These are phyloP conservation scores for Eucalyptus cladocalyx DNA, from an alignment of 345 rosid genomes.

Conservation along the genomic window DNA sequence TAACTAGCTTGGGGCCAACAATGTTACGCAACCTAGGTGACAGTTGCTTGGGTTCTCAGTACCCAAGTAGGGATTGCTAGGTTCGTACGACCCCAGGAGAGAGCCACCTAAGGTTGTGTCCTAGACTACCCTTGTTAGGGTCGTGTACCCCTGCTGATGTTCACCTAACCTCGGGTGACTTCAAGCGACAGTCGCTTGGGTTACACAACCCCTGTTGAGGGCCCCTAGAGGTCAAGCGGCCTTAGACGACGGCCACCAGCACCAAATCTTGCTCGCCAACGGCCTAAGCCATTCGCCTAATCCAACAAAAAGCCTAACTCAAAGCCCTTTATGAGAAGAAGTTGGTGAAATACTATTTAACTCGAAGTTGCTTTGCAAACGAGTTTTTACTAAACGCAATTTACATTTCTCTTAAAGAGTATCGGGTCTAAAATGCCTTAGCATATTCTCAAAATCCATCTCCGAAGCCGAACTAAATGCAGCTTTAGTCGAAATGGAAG, in stretches of 20 bases:
- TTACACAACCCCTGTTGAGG: accelerated
- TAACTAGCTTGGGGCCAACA: accelerated
- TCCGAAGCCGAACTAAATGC: no score
- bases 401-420: accelerated
- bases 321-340: background rate
- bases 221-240: no score
- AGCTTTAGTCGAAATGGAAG: background rate
- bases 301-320: no score
- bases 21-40: accelerated
- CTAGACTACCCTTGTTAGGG: background rate
- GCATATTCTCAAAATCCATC: background rate
- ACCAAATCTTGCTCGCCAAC: accelerated
- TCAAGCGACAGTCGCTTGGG: accelerated
- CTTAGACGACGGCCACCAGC: background rate
- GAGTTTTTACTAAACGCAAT: no score
- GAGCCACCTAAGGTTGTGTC: no score
- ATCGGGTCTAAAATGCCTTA: no score
- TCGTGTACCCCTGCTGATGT: accelerated
- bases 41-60: accelerated
- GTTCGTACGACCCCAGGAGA: background rate
- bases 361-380: accelerated
- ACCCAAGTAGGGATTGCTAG: accelerated
- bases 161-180: accelerated
- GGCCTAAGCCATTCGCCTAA: no score
- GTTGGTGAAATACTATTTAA: no score